phyloP scores from a whole-genome alignment of 768 basidiomycete species.

The Clathrus columnatus region DNA sequence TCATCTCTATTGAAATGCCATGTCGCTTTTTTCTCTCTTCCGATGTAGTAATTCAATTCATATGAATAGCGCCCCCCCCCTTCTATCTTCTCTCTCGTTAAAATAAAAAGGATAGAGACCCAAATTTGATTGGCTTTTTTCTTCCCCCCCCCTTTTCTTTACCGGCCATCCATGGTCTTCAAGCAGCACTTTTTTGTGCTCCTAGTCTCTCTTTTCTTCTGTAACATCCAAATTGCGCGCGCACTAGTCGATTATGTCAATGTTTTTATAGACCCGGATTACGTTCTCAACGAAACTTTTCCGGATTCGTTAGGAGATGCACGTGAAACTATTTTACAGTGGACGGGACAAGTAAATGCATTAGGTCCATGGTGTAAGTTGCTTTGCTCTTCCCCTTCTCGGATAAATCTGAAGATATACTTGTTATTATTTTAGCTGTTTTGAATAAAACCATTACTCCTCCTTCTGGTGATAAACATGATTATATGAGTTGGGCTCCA shows the following conservation, averaged over 20 bases:
- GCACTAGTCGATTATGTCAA: constrained; percentile 35
- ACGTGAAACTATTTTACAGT: constrained; percentile 35
- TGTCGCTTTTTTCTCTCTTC: too few relatives aligned
- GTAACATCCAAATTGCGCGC: neutral
- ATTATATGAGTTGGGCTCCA: constrained; percentile 65
- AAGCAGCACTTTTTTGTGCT: neutral
- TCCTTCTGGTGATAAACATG: constrained; percentile 40
- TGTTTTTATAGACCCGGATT: constrained; percentile 47
- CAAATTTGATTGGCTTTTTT: too few relatives aligned
- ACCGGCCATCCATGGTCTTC: neutral
- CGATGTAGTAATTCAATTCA: too few relatives aligned
- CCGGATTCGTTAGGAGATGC: constrained; percentile 34
- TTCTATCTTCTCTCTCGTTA: too few relatives aligned
- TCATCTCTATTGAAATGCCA: too few relatives aligned
- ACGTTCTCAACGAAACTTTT: constrained; percentile 36
- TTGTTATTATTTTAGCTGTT: constrained; percentile 23
- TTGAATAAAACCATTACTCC: constrained; percentile 25
- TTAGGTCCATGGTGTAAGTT: constrained; percentile 50
- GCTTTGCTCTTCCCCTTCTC: neutral
- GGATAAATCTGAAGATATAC: constrained; percentile 12
- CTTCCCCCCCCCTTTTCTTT: too few relatives aligned
- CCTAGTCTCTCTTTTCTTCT: neutral
- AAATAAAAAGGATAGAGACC: too few relatives aligned
- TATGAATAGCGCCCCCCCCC: too few relatives aligned
- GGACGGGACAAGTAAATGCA: constrained; percentile 36